Evolutionary conservation across 805 yeast genomes (phyloP), one percentile per base, ranked within the genome.

Genomic region (Hanseniaspora lindneri): DNA sequence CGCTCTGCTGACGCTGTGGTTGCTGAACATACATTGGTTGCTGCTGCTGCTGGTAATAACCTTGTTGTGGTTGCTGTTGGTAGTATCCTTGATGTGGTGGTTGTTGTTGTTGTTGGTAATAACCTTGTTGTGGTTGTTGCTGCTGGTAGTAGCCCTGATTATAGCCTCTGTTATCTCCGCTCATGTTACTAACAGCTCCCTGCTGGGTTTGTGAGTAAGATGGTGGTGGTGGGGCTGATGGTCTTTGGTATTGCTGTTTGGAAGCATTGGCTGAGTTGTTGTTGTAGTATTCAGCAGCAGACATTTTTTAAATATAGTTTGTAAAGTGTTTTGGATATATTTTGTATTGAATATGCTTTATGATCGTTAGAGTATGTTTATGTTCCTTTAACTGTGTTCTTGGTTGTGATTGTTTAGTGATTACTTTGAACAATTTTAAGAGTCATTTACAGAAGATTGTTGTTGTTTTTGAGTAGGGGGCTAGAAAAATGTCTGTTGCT

Each of bases 21-120:
- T 61, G 71, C 54, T 72, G 77, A 20, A 73, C 76, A 44, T 73
- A 73, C 10, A 73, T 66, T 0, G 77, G 77, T 54, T 73, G 77
- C 47, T 65, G 76, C 44, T 67, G 70, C 52, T 68, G 74, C 37
- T 67, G 67, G 51, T 66, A 66, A 35, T 60, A 61, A 13, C 60
- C 62, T 32, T 60, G 67, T 47, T 56, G 65, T 14, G 58, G 65
- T 43, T 34, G 47, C 67, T 60, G 51, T 66, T 71, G 60, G 67
- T 66, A 55, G 64, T 64, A 63, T 60, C 71, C 54, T 69, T 72
- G 64, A 61, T 66, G 58, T 49, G 51, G 54, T 56, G 57, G 61
- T 53, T 65, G 63, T 57, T 58, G 61, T 53, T 65, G 63, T 57
- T 70, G 62, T 62, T 67, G 62, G 50, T 51, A 58, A 44, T 58